Evolutionary conservation across 2,329 filamentous ascomycete species (phyloP).

Genomic region (Fonsecaea erecta): DNA sequence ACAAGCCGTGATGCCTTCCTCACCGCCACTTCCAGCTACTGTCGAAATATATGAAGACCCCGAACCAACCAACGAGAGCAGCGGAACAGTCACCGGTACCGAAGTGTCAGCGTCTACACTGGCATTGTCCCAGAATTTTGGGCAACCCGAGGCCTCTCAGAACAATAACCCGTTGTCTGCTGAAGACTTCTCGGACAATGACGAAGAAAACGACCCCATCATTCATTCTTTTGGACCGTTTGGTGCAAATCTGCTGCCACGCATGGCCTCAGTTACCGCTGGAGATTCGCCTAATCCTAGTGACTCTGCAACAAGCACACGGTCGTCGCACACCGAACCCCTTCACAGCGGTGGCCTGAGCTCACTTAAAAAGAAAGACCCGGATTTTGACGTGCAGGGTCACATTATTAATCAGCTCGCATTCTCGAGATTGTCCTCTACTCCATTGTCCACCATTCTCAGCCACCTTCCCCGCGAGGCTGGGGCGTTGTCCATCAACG

Average conservation of each 20-base stretch:
- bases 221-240: conserved; percentile 91
- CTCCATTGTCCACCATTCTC: conserved; percentile 86
- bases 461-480: conserved; percentile 71
- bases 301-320: conserved; percentile 36
- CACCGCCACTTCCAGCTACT: conserved; percentile 42
- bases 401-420: conserved; percentile 95
- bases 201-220: conserved; percentile 93
- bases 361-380: conserved; percentile 40
- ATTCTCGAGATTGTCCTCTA: conserved; percentile 89
- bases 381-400: conserved; percentile 62
- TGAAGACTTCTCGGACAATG: conserved; percentile 72
- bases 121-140: conserved; percentile 41
- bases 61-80: conserved; percentile 37
- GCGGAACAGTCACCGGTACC: conserved; percentile 6
- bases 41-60: conserved; percentile 74
- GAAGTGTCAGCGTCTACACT: conserved; percentile 37
- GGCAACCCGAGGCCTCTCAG: conserved; percentile 26
- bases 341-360: conserved; percentile 43
- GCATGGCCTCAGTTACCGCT: conserved; percentile 77
- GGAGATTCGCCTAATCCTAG: conserved; percentile 60
- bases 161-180: conserved; percentile 22
- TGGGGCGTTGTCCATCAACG: conserved; percentile 60
- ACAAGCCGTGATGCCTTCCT: conserved; percentile 51
- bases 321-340: conserved; percentile 42
- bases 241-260: conserved; percentile 80